Evolutionary conservation across 192 early-diverging fungal species (phyloP).

Genomic region (Diversispora eburnea): DNA sequence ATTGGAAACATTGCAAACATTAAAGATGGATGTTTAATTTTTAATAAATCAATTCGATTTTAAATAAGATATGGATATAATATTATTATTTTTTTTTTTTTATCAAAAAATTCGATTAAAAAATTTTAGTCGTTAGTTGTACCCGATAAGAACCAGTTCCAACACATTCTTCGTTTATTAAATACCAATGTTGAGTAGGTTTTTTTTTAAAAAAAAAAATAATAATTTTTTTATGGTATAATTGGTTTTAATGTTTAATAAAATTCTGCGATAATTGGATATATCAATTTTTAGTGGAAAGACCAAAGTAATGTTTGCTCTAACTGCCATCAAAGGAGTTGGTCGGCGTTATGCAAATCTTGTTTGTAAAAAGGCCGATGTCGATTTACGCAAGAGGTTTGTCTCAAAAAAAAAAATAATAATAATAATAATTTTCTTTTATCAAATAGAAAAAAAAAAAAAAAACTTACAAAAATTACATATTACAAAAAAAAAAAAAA

Average conservation of each 20-base stretch:
- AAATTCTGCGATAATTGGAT: not conserved
- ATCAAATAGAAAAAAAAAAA: constrained; percentile 10
- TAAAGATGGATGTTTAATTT: too few species aligned
- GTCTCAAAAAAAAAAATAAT: constrained; percentile 11
- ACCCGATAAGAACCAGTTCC: constrained; percentile 89
- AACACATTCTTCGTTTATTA: constrained; percentile 97
- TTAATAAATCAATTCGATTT: too few species aligned
- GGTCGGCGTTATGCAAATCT: constrained; percentile 99
- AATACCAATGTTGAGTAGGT: constrained; percentile 93
- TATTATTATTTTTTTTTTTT: too few species aligned
- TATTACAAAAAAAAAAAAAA: not conserved
- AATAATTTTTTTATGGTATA: not conserved
- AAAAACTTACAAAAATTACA: not conserved
- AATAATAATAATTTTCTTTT: too few species aligned
- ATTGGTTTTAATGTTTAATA: not conserved
- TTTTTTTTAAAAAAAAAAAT: not conserved
- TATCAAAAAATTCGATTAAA: too few species aligned
- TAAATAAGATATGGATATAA: too few species aligned
- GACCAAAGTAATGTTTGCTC: constrained; percentile 91
- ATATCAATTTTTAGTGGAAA: constrained; percentile 52
- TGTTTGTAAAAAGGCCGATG: constrained; percentile 99
- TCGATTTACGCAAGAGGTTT: constrained; percentile 94
- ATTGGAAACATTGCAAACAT: too few species aligned
- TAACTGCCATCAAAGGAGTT: constrained; percentile 97
- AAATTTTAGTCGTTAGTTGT: constrained; percentile 75